Base-by-base conservation (phyloP, 306 rosid genomes). In the Acacia melanoxylon region DNA sequence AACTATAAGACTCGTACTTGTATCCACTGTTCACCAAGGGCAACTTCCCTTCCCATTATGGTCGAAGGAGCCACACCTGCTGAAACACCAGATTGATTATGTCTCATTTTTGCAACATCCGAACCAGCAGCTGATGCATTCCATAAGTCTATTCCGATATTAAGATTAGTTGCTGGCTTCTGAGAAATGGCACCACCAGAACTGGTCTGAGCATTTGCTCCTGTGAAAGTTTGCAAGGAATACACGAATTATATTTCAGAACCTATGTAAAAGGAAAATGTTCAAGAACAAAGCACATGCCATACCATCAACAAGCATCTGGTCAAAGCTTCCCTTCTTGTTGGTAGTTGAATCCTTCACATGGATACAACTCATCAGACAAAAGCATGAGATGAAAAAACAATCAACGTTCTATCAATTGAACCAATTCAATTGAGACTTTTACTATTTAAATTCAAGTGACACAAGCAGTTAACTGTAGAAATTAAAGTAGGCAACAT, bases 121-220 rank as follows among this genome's bases (percentile, higher is more conserved):
- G 90, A 72, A 49, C 86, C 83, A 61, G 86, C 93, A 76, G 90
- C 52, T 67, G 94, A 78, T 29, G 92, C 85, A 85, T 92, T 93
- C 99, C 99, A 93, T 40, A 96, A 87, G 84, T 96, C 98, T 97
- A 96, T 96, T 81, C 98, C 97, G 2, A 96, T 92, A 85, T 93
- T 96, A 83, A 93, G 91, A 88, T 92, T 92, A 73, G 99, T 91
- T 20, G 85, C 94, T 67, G 95, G 92, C 78, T 92, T 90, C 80
- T 86, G 89, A 81, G 80, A 72, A 80, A 75, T 82, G 48, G 86
- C 68, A 29, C 88, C 88, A 71, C 76, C 83, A 33, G 89, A 83
- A 86, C 54, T 91, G 84, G 86, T 91, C 77, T 91, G 95, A 22
- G 95, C 95, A 78, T 89, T 95, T 78, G 97, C 98, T 79, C 95